These are phyloP conservation scores for Metschnikowia orientalis DNA, from an alignment of 805 yeast genomes.

Conservation along the genomic window DNA sequence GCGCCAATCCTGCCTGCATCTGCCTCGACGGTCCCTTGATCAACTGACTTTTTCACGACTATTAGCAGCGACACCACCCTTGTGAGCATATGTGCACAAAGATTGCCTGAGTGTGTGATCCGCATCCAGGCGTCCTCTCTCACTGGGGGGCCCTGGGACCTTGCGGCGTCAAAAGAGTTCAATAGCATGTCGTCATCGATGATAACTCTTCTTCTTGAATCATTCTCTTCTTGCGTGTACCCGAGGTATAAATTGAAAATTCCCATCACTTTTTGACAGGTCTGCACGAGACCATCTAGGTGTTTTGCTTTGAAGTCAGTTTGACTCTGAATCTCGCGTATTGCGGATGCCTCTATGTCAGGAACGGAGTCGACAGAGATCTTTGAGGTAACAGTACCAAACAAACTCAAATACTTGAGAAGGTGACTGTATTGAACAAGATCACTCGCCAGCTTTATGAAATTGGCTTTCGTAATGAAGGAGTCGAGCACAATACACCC, in stretches of 20 bases:
- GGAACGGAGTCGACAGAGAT: neutral
- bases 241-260: constrained; percentile 1
- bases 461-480: constrained; percentile 27
- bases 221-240: constrained; percentile 4
- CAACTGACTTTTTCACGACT: too few relatives aligned
- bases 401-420: neutral
- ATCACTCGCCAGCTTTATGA: constrained; percentile 16
- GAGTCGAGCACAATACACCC: constrained; percentile 32
- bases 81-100: too few relatives aligned
- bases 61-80: too few relatives aligned
- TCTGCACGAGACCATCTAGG: neutral
- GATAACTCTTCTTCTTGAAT: too few relatives aligned
- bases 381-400: neutral
- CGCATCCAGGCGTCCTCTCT: too few relatives aligned
- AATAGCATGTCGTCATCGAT: too few relatives aligned
- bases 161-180: too few relatives aligned
- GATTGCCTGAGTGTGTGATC: too few relatives aligned
- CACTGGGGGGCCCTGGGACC: too few relatives aligned
- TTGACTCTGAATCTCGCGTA: constrained; percentile 1
- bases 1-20: too few relatives aligned
- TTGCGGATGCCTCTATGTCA: neutral
- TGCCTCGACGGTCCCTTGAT: too few relatives aligned
- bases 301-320: neutral
- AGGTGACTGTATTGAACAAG: constrained; percentile 1
- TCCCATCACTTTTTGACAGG: neutral